Conservation (phyloP, 2,329 filamentous ascomycete genomes). For the Bipolaris sorokiniana region DNA sequence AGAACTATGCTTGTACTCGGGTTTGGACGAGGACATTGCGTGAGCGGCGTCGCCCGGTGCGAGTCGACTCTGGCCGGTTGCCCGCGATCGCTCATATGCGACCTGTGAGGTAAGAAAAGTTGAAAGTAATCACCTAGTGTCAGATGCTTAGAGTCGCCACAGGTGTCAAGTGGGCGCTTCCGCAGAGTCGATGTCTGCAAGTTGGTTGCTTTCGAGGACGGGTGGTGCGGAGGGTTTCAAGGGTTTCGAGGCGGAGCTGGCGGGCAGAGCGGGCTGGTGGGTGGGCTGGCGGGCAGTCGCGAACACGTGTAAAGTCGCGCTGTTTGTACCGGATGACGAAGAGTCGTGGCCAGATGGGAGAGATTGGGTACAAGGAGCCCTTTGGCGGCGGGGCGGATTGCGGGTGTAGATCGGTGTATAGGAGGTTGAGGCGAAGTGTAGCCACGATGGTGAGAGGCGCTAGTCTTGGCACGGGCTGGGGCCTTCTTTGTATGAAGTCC, state of each 20-base stretch:
- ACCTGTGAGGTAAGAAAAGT: conserved; percentile 28
- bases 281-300: conserved; percentile 17
- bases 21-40: conserved; percentile 22
- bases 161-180: conserved; percentile 48
- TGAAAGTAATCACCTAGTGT: conserved; percentile 48
- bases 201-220: conserved; percentile 42
- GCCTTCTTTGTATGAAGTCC: conserved; percentile 17
- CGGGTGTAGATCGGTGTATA: conserved; percentile 37
- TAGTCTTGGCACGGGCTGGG: conserved; percentile 26
- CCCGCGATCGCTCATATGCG: conserved; percentile 34
- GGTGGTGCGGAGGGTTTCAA: conserved; percentile 40
- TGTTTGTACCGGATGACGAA: conserved; percentile 30
- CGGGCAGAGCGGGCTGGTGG: conserved; percentile 14
- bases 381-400: conserved; percentile 37
- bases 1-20: conserved; percentile 42
- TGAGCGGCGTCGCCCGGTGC: conserved; percentile 25
- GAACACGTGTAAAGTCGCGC: conserved; percentile 30
- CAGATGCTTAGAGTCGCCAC: conserved; percentile 50
- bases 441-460: conserved; percentile 26
- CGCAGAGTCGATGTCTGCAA: conserved; percentile 47
- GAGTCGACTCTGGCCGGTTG: conserved; percentile 27
- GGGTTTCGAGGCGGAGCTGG: conserved; percentile 26
- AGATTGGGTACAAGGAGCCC: conserved; percentile 33
- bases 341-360: conserved; percentile 34
- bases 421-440: conserved; percentile 24